phyloP scores from a whole-genome alignment of 2,329 filamentous ascomycete species.

The Periconia sp. region DNA sequence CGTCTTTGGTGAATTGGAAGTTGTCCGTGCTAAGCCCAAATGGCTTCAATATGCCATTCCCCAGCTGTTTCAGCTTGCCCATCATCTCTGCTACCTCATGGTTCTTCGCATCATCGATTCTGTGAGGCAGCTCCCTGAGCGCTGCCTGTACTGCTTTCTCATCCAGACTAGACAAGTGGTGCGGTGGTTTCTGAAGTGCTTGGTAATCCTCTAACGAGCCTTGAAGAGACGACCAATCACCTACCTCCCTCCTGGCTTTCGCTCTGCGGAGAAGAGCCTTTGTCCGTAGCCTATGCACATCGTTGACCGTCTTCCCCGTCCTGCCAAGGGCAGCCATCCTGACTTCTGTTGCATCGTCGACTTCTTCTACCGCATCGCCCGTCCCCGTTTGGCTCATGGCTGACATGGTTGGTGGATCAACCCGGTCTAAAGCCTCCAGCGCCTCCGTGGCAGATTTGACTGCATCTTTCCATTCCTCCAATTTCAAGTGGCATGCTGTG shows the following conservation, averaged over 20 bases:
- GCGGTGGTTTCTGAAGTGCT: constrained; percentile 59
- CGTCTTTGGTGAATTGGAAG: constrained; percentile 91
- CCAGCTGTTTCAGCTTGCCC: constrained; percentile 90
- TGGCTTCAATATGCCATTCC: constrained; percentile 87
- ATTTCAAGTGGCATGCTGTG: constrained; percentile 82
- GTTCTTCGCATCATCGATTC: constrained; percentile 77
- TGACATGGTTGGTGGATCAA: constrained; percentile 48
- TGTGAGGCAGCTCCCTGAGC: constrained; percentile 65
- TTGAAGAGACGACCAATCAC: constrained; percentile 78
- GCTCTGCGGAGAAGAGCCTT: constrained; percentile 83
- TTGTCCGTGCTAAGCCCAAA: constrained; percentile 94
- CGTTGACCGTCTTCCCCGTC: constrained; percentile 46
- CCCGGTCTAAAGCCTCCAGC: constrained; percentile 69
- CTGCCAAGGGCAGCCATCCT: constrained; percentile 35
- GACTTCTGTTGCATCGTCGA: constrained; percentile 51
- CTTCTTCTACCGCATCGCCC: constrained; percentile 61
- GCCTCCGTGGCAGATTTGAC: constrained; percentile 72
- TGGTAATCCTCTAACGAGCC: constrained; percentile 83
- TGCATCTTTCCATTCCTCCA: constrained; percentile 82
- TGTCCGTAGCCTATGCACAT: constrained; percentile 74
- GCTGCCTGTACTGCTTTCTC: constrained; percentile 67
- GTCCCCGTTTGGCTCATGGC: constrained; percentile 47
- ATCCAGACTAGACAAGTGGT: constrained; percentile 65
- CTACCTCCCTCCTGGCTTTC: constrained; percentile 68
- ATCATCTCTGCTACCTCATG: constrained; percentile 95